Conservation (phyloP, 2,329 filamentous ascomycete species). For the Aspergillus fijiensis region DNA sequence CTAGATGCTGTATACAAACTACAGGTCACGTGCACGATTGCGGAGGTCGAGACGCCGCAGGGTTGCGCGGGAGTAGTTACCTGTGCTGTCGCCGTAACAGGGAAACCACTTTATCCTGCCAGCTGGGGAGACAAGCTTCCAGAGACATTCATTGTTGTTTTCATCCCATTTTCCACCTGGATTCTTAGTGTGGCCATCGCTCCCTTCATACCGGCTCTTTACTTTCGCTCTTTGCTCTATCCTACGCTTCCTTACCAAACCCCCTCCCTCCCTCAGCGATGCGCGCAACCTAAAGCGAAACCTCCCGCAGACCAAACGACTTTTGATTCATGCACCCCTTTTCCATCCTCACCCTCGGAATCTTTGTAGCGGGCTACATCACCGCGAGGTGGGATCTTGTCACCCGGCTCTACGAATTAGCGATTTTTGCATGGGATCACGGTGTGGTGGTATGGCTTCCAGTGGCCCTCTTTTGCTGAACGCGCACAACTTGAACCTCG, state of each 20-base stretch:
- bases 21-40: slow-evolving; percentile 11
- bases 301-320: slow-evolving; percentile 23
- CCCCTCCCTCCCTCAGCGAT: slow-evolving; percentile 25
- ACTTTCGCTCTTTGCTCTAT: neutral
- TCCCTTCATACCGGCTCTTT: slow-evolving; percentile 2
- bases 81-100: no score
- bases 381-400: slow-evolving; percentile 99
- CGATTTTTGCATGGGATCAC: slow-evolving; percentile 97
- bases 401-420: slow-evolving; percentile 92
- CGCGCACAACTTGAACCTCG: neutral
- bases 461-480: slow-evolving; percentile 1
- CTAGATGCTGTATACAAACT: neutral
- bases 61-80: neutral
- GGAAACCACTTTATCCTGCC: neutral
- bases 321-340: slow-evolving; percentile 84
- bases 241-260: neutral
- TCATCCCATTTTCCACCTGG: neutral
- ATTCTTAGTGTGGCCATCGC: neutral
- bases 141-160: neutral
- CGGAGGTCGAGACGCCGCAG: slow-evolving; percentile 12
- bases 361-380: slow-evolving; percentile 99
- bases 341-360: slow-evolving; percentile 89
- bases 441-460: slow-evolving; percentile 76
- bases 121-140: neutral
- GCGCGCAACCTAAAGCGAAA: slow-evolving; percentile 31